These are phyloP conservation scores for Boletus rubroflammeus DNA, from an alignment of 768 basidiomycete genomes.

Conservation along the genomic window DNA sequence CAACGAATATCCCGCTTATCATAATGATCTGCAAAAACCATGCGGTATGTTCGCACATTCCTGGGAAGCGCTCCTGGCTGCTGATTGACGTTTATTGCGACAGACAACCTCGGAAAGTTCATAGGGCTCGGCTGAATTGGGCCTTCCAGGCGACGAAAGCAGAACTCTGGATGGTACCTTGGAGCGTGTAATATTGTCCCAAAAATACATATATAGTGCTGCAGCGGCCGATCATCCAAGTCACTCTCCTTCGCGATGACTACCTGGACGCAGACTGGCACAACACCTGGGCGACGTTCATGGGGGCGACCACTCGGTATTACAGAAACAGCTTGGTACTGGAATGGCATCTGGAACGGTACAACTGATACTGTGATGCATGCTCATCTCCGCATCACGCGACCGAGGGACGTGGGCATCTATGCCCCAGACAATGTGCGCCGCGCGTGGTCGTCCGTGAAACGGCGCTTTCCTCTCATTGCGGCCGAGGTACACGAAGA, in stretches of 20 bases:
- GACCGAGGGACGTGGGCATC: constrained; percentile 12
- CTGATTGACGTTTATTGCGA: not conserved
- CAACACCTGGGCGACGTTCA: not conserved
- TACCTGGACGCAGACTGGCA: not conserved
- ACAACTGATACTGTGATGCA: constrained; percentile 43
- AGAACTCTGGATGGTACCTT: not conserved
- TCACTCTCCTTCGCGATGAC: not conserved
- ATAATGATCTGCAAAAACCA: not conserved
- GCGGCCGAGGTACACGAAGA: constrained; percentile 20
- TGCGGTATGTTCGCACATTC: not conserved
- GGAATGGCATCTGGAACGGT: constrained; percentile 36
- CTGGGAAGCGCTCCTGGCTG: not conserved
- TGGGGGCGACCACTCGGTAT: constrained; percentile 29
- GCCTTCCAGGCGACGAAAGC: not conserved
- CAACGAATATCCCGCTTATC: not conserved
- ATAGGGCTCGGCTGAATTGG: not conserved
- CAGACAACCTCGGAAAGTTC: not conserved
- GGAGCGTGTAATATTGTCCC: not conserved
- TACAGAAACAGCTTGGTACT: constrained; percentile 35
- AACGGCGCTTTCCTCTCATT: constrained; percentile 48
- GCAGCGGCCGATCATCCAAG: not conserved
- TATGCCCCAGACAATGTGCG: constrained; percentile 31
- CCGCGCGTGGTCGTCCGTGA: constrained; percentile 44
- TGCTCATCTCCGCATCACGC: constrained; percentile 28
- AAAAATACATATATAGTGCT: not conserved